Evolutionary conservation across 176 grass and related monocot genomes (phyloP).

Genomic region (Oryza meyeriana): DNA sequence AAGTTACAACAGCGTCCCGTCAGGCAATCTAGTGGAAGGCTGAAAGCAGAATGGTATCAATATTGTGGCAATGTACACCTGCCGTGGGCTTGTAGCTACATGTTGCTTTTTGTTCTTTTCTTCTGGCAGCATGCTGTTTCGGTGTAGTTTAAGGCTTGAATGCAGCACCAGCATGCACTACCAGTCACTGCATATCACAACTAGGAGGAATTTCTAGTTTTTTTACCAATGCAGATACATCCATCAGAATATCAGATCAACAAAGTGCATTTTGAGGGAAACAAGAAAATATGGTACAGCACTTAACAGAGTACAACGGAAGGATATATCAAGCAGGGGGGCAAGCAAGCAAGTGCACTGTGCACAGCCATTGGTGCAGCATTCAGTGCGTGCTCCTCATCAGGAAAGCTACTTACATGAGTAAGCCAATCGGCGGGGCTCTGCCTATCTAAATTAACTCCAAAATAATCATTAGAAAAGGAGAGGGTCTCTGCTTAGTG

Average conservation of each 20-base stretch:
- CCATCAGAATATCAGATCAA: constrained; percentile 34
- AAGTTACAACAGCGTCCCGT: neutral
- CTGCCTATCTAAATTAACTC: constrained; percentile 50
- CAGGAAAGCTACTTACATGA: constrained; percentile 51
- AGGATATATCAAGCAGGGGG: constrained; percentile 17
- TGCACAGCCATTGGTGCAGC: constrained; percentile 30
- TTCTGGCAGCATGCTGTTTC: neutral
- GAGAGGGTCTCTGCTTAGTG: constrained; percentile 33
- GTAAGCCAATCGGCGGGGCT: constrained; percentile 48
- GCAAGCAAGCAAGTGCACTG: constrained; percentile 19
- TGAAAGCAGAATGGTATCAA: neutral
- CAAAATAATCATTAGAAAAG: constrained; percentile 65
- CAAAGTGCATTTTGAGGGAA: constrained; percentile 32
- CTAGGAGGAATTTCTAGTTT: neutral
- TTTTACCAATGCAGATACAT: constrained; percentile 3
- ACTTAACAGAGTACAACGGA: constrained; percentile 37
- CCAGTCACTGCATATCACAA: neutral
- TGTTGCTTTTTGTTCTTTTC: neutral
- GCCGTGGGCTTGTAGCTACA: neutral
- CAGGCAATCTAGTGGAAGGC: neutral
- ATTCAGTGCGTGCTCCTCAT: constrained; percentile 23
- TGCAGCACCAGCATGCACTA: neutral
- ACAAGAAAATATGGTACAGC: constrained; percentile 52
- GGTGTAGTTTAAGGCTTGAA: neutral
- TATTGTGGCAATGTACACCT: neutral